A percentile compares a stretch with the other conserved stretches of the same genome.
Evolutionary conservation across 2,329 filamentous ascomycete genomes (phyloP).

Genomic region (Chaetomium olivaceum): DNA sequence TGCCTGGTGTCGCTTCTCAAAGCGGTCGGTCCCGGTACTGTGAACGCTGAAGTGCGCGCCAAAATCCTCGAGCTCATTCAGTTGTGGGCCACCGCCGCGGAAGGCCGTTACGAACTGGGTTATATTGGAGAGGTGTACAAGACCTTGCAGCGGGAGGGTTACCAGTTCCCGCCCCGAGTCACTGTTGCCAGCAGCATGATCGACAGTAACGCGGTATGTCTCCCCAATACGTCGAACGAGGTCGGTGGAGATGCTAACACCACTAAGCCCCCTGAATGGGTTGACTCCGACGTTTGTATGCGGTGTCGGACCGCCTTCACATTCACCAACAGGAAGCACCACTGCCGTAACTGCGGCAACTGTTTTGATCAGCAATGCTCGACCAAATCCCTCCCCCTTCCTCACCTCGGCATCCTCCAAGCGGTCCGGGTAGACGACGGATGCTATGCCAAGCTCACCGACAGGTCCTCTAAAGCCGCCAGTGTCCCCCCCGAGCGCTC

Average conservation of each 20-base stretch:
- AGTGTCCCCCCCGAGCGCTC: slow-evolving; percentile 43
- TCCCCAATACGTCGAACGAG: neutral
- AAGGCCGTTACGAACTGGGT: slow-evolving; percentile 76
- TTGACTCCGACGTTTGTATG: slow-evolving; percentile 98
- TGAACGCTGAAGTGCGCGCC: slow-evolving; percentile 81
- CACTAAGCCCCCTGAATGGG: slow-evolving; percentile 86
- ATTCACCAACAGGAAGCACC: slow-evolving; percentile 97
- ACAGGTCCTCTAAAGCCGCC: slow-evolving; percentile 59
- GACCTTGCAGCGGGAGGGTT: slow-evolving; percentile 79
- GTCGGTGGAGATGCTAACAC: slow-evolving; percentile 12
- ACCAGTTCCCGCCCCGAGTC: slow-evolving; percentile 82
- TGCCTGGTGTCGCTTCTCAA: slow-evolving; percentile 89
- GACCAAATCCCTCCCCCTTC: slow-evolving; percentile 80
- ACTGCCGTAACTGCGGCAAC: slow-evolving; percentile 96
- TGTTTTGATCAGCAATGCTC: slow-evolving; percentile 97
- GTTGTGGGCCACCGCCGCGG: slow-evolving; percentile 85
- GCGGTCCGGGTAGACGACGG: slow-evolving; percentile 94
- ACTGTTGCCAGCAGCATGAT: slow-evolving; percentile 96
- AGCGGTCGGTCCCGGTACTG: slow-evolving; percentile 68
- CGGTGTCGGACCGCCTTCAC: slow-evolving; percentile 93
- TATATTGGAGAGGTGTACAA: slow-evolving; percentile 91
- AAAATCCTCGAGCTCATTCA: slow-evolving; percentile 95
- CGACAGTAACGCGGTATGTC: slow-evolving; percentile 86
- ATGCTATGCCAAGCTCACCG: slow-evolving; percentile 85
- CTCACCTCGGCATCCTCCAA: slow-evolving; percentile 88